These are phyloP conservation scores for Mucor velutinosus DNA, from an alignment of 371 early-diverging fungal species.

Conservation along the genomic window DNA sequence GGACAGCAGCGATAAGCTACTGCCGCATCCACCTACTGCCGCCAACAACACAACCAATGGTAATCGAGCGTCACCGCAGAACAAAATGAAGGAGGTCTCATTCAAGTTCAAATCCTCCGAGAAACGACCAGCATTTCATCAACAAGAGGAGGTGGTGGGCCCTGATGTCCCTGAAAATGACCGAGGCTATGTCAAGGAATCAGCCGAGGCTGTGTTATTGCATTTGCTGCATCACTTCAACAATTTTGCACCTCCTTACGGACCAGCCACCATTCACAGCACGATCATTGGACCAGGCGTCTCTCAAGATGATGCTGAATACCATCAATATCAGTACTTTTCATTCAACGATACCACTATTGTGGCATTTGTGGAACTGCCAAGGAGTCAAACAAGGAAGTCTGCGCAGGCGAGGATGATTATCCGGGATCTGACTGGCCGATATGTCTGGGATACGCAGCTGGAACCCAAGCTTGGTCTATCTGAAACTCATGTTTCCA, in stretches of 20 bases:
- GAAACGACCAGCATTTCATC: constrained; percentile 36
- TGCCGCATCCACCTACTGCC: constrained; percentile 11
- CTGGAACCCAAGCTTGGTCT: constrained; percentile 38
- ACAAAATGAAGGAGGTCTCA: constrained; percentile 39
- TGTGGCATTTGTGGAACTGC: constrained; percentile 61
- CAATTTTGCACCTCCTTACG: constrained; percentile 57
- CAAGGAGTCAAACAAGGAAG: constrained; percentile 32
- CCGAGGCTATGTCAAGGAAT: constrained; percentile 55
- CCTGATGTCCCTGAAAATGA: constrained; percentile 35
- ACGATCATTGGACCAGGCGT: constrained; percentile 52
- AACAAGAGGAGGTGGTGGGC: constrained; percentile 25
- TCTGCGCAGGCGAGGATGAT: constrained; percentile 56
- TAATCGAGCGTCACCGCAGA: neutral
- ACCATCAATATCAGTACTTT: constrained; percentile 59
- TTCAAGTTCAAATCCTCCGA: constrained; percentile 50
- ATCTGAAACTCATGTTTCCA: neutral
- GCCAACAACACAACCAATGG: neutral
- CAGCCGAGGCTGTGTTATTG: constrained; percentile 53
- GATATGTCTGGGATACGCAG: constrained; percentile 79
- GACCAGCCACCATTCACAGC: constrained; percentile 54
- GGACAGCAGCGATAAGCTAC: constrained; percentile 9
- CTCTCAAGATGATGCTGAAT: constrained; percentile 40
- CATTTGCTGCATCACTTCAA: constrained; percentile 60
- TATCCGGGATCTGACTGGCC: constrained; percentile 76
- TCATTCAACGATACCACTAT: constrained; percentile 64